Evolutionary conservation across 139 green algal species (phyloP), one percentile per base, ranked within the genome.

Genomic region (Spirogloea muscicola): DNA sequence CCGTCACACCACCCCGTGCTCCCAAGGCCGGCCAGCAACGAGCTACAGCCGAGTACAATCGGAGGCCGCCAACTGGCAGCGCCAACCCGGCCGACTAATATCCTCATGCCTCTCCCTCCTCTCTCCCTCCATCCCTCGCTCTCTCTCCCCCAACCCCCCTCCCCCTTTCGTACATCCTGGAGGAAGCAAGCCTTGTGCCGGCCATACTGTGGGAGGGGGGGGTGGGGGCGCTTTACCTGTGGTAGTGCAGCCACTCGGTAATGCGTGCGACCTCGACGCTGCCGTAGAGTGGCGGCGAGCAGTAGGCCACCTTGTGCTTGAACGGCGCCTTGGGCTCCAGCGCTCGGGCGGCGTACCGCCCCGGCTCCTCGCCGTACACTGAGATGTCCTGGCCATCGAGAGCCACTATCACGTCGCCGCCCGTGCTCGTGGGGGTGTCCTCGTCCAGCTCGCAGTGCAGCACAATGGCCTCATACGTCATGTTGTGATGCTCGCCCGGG

Each of bases 221-320:
- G n/a, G n/a, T n/a, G n/a, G n/a, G n/a, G n/a, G n/a, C n/a, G n/a
- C n/a, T n/a, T 21, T 41, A 59, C 29, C 65, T 10, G 13, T 76
- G 67, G 49, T 76, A 76, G 49, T 76, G 49, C n/a, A 76, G 27
- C 67, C 67, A 76, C 58, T 76, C 49, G 40, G 48, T 68, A 3
- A 76, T 29, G 9, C 67, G 58, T 34, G 31, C 31, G 31, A 29
- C 67, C 3, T 69, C 49, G 27, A 76, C 38, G 10, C 36, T 34
- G 21, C 31, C 43, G 67, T 76, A 49, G 4, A 76, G 18, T 27
- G 67, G 42, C 1, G 67, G 67, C 1, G 67, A 76, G 49, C 67
- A 76, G 58, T 68, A 76, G 34, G 67, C 58, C 0, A 76, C 67
- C 31, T 68, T 27, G 42, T 76, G 27, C 58, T 76, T 76, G 41